These are phyloP conservation scores for Clitoria ternatea DNA, from an alignment of 306 rosid genomes.

Conservation along the genomic window DNA sequence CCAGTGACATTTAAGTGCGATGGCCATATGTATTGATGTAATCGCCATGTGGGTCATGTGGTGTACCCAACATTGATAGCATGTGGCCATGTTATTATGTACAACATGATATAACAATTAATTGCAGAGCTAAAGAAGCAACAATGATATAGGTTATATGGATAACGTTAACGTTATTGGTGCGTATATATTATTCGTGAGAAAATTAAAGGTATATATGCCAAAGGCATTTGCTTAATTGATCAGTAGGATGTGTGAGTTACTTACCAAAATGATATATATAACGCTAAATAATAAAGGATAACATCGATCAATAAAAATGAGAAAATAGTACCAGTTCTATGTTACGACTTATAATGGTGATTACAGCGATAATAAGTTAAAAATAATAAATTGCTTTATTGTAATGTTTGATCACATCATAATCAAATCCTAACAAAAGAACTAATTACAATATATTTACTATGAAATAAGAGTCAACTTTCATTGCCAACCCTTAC, in stretches of 20 bases:
- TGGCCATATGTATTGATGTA: not conserved
- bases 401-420: not conserved
- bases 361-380: not conserved
- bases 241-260: no score
- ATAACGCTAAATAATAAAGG: no score
- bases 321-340: not conserved
- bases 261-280: no score
- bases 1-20: not conserved
- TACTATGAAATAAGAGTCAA: no score
- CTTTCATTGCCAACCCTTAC: not conserved
- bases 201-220: no score
- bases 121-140: not conserved
- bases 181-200: no score
- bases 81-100: constrained; percentile 8
- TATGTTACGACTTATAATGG: not conserved
- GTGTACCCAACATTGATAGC: not conserved
- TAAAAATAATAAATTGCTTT: not conserved
- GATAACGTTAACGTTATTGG: not conserved
- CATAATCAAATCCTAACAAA: not conserved
- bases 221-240: no score
- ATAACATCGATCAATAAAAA: not conserved
- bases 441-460: not conserved
- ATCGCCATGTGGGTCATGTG: not conserved
- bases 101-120: not conserved
- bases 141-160: not conserved